phyloP scores from a whole-genome alignment of 495 filamentous ascomycete genomes.

The Sordaria brevicollis region DNA sequence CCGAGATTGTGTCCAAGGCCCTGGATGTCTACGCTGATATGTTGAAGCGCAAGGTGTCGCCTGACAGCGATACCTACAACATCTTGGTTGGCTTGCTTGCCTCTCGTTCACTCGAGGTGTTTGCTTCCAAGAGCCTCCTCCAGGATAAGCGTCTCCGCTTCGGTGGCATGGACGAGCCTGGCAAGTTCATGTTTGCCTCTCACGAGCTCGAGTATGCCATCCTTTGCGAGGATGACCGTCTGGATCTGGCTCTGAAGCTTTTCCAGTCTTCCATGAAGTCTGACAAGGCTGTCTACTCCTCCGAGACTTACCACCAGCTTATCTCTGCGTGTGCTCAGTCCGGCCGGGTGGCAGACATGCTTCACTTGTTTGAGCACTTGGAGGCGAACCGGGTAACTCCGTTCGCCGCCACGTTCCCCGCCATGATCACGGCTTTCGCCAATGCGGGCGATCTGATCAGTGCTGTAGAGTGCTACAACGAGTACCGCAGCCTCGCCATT shows the following conservation, averaged over 20 bases:
- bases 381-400: conserved; percentile 62
- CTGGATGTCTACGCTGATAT: conserved; percentile 94
- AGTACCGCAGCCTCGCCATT: conserved; percentile 77
- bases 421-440: conserved; percentile 89
- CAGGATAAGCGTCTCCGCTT: conserved; percentile 69
- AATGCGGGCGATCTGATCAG: conserved; percentile 67
- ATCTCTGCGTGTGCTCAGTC: conserved; percentile 77
- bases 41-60: conserved; percentile 73
- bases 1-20: conserved; percentile 76
- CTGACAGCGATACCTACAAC: conserved; percentile 76
- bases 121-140: conserved; percentile 54
- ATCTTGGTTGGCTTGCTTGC: conserved; percentile 75
- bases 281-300: conserved; percentile 46
- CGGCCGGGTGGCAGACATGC: conserved; percentile 74
- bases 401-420: conserved; percentile 68
- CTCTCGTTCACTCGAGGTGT: conserved; percentile 62
- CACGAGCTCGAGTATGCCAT: conserved; percentile 75
- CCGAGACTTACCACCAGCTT: conserved; percentile 67
- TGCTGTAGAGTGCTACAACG: conserved; percentile 91
- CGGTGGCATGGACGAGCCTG: conserved; percentile 75
- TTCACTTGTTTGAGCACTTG: conserved; percentile 82
- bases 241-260: conserved; percentile 71
- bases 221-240: conserved; percentile 73
- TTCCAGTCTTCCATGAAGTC: conserved; percentile 62
- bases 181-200: conserved; percentile 84